These are phyloP conservation scores for Echinosophora koreensis DNA, from an alignment of 306 rosid genomes.

Conservation along the genomic window DNA sequence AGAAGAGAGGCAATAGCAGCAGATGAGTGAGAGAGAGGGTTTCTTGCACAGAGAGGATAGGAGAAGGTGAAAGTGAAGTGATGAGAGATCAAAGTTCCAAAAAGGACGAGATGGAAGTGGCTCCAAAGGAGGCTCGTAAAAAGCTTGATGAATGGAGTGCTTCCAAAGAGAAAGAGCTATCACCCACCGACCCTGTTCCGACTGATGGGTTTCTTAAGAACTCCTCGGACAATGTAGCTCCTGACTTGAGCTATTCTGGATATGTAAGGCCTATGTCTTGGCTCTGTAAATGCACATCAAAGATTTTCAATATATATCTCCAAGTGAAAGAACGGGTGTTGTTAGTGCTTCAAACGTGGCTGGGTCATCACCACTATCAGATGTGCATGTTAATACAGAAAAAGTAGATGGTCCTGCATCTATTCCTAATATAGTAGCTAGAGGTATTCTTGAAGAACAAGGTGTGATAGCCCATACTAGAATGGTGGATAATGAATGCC, in stretches of 20 bases:
- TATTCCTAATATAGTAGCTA: conserved; percentile 46
- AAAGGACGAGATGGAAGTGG: no score
- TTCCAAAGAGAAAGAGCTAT: not conserved
- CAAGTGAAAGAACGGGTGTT: conserved; percentile 60
- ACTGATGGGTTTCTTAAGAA: conserved; percentile 45
- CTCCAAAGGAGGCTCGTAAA: no score
- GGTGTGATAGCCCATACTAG: conserved; percentile 44
- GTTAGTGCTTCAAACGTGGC: conserved; percentile 51
- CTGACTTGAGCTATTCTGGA: conserved; percentile 55
- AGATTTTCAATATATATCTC: conserved; percentile 68
- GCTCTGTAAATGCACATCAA: conserved; percentile 74
- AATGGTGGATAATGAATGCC: conserved; percentile 53
- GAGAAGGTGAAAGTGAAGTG: no score
- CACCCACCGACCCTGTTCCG: conserved; percentile 46
- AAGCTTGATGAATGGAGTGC: no score
- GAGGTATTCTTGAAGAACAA: conserved; percentile 46
- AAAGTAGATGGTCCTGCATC: conserved; percentile 45
- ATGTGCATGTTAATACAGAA: conserved; percentile 47
- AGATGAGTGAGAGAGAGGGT: no score
- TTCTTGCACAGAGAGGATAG: no score
- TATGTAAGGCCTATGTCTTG: conserved; percentile 57
- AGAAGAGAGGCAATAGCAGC: no score
- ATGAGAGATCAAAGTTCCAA: no score
- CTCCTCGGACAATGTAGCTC: conserved; percentile 43
- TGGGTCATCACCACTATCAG: conserved; percentile 49